Evolutionary conservation across 257 asterid genomes (phyloP).

Genomic region (Penstemon newberryi): DNA sequence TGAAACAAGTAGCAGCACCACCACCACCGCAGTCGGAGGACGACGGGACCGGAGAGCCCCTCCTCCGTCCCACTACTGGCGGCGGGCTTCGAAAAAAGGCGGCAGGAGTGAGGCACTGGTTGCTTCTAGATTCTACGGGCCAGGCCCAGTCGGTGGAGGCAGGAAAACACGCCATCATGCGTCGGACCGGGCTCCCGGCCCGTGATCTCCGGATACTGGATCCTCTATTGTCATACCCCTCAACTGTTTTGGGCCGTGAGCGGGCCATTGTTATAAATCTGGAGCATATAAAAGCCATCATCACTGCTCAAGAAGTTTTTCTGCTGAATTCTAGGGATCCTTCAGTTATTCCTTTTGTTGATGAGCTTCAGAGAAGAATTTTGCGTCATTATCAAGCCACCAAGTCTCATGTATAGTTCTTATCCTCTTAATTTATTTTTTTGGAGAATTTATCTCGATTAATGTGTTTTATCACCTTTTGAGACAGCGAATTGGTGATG

Average conservation of each 20-base stretch:
- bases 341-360: conserved; percentile 80
- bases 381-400: conserved; percentile 73
- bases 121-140: conserved; percentile 78
- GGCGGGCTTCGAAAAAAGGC: conserved; percentile 73
- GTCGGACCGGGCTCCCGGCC: conserved; percentile 94
- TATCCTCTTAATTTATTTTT: neutral
- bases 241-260: conserved; percentile 90
- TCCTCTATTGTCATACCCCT: conserved; percentile 82
- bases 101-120: conserved; percentile 82
- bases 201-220: conserved; percentile 94
- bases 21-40: conserved; percentile 42
- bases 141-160: conserved; percentile 79
- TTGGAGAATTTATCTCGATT: neutral
- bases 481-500: neutral
- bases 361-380: conserved; percentile 77
- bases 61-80: conserved; percentile 33
- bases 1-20: conserved; percentile 8
- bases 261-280: conserved; percentile 88
- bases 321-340: conserved; percentile 86
- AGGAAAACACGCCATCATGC: conserved; percentile 94
- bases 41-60: conserved; percentile 21
- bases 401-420: conserved; percentile 59
- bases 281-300: conserved; percentile 94
- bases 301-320: conserved; percentile 88
- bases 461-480: neutral